A percentile compares a stretch with the other conserved stretches of the same genome.
phyloP scores from a whole-genome alignment of 2,329 filamentous ascomycete species.

The Diaporthe vaccinii region DNA sequence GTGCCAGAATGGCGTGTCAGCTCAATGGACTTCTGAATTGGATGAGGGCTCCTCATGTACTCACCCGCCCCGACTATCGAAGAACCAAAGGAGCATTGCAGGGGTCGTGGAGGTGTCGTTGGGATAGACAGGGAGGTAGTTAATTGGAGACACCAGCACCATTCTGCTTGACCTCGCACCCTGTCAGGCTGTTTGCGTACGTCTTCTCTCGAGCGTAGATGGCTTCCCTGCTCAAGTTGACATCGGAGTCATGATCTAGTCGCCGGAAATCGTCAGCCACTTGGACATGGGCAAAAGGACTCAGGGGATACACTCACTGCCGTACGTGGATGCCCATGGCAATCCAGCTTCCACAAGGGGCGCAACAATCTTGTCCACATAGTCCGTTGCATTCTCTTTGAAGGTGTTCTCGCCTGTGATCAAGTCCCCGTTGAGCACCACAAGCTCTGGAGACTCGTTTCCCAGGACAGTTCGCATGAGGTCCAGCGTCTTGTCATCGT shows the following conservation, averaged over 20 bases:
- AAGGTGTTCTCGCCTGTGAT: slow-evolving; percentile 66
- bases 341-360: slow-evolving; percentile 59
- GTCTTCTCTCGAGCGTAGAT: slow-evolving; percentile 37
- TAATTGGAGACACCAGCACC: slow-evolving; percentile 36
- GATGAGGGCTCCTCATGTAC: neutral
- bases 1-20: slow-evolving; percentile 44
- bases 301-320: slow-evolving; percentile 4
- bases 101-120: slow-evolving; percentile 38
- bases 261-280: slow-evolving; percentile 46
- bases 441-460: slow-evolving; percentile 58
- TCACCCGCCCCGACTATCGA: slow-evolving; percentile 65
- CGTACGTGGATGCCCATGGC: slow-evolving; percentile 66
- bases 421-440: slow-evolving; percentile 70
- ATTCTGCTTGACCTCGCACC: neutral
- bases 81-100: slow-evolving; percentile 69
- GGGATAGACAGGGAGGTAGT: slow-evolving; percentile 36
- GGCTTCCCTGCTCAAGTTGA: slow-evolving; percentile 56
- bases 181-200: slow-evolving; percentile 37
- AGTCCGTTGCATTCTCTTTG: slow-evolving; percentile 56
- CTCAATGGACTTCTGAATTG: rapidly evolving
- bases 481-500: slow-evolving; percentile 58
- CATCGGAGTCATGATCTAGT: slow-evolving; percentile 65
- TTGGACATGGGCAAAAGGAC: neutral
- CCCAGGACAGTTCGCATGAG: slow-evolving; percentile 64
- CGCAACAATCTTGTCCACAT: slow-evolving; percentile 60